Evolutionary conservation across 306 rosid species (phyloP), one percentile per base, ranked within the genome.

Genomic region (Sphenostylis stenocarpa): DNA sequence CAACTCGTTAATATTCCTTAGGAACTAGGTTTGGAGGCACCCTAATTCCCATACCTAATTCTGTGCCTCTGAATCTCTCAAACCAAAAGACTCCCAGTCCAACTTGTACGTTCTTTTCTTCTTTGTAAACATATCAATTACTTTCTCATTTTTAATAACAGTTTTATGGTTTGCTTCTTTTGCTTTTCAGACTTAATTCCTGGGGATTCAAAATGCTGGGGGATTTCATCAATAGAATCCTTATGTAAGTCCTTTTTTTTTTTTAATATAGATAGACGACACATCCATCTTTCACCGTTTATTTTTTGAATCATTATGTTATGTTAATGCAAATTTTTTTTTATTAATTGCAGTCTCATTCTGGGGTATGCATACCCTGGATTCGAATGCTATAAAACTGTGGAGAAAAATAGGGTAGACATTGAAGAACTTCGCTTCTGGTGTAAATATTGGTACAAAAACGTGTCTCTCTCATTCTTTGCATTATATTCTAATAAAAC

Each of bases 311-410:
- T 53, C 26, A 23, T 58, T 72, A 26, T 28, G 7, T 55, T 38
- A 67, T 34, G 28, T 72, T 33, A 33, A 33, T 4, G 45, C n/a
- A 64, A 1, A 20, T 55, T 43, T 9, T 55, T 70, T 48, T 67
- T 21, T 2, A 41, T 58, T 73, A 52, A 26, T 80, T 79, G 44
- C 83, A 95, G 99, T 58, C 73, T 95, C 83, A 3, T 79, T 21
- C 76, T 92, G 48, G 97, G 97, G 69, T 95, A 95, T 83, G 99
- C 97, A 38, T 95, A 95, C 85, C 99, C 99, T 15, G 99, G 96
- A 72, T 82, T 90, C 21, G 90, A 87, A 85, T 96, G 99, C 72
- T 95, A 88, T 74, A 95, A 88, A 84, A 68, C 83, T 0, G 84
- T 92, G 71, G 99, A 92, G 86, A 92, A 82, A 82, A 90, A 91